phyloP scores from a whole-genome alignment of 2,329 filamentous ascomycete species.

The Aspergillus sojae region DNA sequence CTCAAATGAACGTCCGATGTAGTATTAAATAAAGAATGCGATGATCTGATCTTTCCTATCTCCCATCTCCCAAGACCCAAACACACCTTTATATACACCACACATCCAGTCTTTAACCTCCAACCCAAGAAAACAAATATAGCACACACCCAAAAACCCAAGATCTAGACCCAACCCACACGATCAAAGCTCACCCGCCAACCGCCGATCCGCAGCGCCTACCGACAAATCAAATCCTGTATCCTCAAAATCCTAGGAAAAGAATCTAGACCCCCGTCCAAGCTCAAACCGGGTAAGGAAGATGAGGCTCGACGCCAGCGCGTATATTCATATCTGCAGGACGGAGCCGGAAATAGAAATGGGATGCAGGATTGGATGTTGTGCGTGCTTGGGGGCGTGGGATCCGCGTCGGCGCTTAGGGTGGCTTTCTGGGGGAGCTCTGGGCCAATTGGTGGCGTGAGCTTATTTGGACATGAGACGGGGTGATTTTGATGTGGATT shows the following conservation, averaged over 20 bases:
- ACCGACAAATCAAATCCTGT: not conserved
- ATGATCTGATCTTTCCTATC: not conserved
- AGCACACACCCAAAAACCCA: not conserved
- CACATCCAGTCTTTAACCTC: not conserved
- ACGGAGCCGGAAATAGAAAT: not conserved
- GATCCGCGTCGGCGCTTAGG: constrained; percentile 3
- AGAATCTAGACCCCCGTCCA: not conserved
- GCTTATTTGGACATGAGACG: constrained; percentile 25
- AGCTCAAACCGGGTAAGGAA: not conserved
- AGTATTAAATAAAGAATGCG: not conserved
- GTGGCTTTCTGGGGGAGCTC: not conserved
- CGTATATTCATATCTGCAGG: not conserved
- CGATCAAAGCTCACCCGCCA: not conserved
- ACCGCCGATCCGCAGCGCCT: not conserved
- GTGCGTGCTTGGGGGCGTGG: not conserved
- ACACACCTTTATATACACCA: not conserved
- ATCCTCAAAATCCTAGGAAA: not conserved
- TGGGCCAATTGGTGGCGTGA: constrained; percentile 8
- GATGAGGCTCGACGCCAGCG: not conserved
- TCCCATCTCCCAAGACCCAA: not conserved
- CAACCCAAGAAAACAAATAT: not conserved
- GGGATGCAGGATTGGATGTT: not conserved
- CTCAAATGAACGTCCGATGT: not conserved
- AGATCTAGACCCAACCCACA: not conserved
- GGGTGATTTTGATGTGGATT: not conserved